A percentile compares a stretch with the other conserved stretches of the same genome.
phyloP scores from a whole-genome alignment of 2,329 filamentous ascomycete genomes.

The Mycogone perniciosa region DNA sequence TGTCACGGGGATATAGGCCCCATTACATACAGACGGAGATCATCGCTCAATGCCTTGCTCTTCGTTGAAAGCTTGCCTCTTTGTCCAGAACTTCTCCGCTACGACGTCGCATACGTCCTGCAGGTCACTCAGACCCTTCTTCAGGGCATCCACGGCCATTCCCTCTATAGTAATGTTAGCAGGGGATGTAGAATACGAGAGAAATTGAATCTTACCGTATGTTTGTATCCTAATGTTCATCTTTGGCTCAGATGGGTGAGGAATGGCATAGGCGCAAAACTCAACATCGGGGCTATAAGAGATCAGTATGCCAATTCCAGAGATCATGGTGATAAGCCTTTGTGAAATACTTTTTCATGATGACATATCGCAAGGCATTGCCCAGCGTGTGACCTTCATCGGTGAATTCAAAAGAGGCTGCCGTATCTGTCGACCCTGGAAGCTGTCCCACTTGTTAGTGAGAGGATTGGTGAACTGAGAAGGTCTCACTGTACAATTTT shows the following conservation, averaged over 20 bases:
- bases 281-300: conserved; percentile 79
- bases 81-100: conserved; percentile 74
- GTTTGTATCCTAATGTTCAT: conserved; percentile 98
- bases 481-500: conserved; percentile 47
- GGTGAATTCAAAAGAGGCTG: conserved; percentile 90
- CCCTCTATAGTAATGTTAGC: conserved; percentile 50
- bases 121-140: conserved; percentile 84
- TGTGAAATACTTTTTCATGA: conserved; percentile 90
- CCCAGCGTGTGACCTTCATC: conserved; percentile 93
- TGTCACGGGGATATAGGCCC: conserved; percentile 9
- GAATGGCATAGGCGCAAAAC: conserved; percentile 97
- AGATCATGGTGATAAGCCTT: not conserved
- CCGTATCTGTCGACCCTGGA: conserved; percentile 76
- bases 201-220: conserved; percentile 59
- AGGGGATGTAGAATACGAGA: not conserved
- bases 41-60: conserved; percentile 29
- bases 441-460: conserved; percentile 48
- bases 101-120: conserved; percentile 92
- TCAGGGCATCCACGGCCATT: conserved; percentile 75
- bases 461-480: not conserved
- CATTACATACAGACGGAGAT: conserved; percentile 7
- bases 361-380: conserved; percentile 87
- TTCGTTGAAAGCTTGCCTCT: conserved; percentile 36
- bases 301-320: conserved; percentile 5
- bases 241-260: conserved; percentile 89